phyloP scores from a whole-genome alignment of 2,329 filamentous ascomycete genomes.

The Escovopsis sp. region DNA sequence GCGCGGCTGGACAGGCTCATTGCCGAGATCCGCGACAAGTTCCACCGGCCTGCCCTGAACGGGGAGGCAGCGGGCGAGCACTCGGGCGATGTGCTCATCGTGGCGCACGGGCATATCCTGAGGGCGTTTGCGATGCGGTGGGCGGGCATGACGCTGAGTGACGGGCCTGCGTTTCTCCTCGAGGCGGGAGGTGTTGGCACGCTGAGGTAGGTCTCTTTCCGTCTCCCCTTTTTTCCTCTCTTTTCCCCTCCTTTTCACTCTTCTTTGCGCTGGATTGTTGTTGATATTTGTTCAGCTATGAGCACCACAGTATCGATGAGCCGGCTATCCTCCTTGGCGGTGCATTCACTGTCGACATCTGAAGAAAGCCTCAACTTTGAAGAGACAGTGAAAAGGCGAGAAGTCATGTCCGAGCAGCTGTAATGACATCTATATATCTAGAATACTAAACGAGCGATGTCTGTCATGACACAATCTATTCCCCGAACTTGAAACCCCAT shows the following conservation, averaged over 20 bases:
- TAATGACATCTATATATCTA: no score
- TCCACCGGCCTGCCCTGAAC: slow-evolving; percentile 48
- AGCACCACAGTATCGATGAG: slow-evolving; percentile 64
- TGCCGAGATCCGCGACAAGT: slow-evolving; percentile 52
- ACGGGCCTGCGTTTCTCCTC: slow-evolving; percentile 67
- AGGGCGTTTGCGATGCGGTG: slow-evolving; percentile 80
- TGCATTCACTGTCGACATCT: slow-evolving; percentile 44
- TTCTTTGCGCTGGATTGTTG: background rate
- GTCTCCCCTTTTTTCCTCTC: no score
- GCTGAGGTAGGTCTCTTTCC: slow-evolving; percentile 48
- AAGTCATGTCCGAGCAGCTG: no score
- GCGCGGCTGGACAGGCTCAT: slow-evolving; percentile 63
- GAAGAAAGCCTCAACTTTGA: no score
- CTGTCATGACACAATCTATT: no score
- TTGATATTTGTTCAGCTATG: slow-evolving; percentile 43
- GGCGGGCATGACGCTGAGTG: slow-evolving; percentile 57
- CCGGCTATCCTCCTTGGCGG: slow-evolving; percentile 68
- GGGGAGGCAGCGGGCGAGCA: slow-evolving; percentile 23
- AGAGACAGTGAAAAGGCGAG: no score
- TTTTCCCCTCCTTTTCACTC: no score
- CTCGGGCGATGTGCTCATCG: slow-evolving; percentile 37
- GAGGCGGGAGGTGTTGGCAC: slow-evolving; percentile 79
- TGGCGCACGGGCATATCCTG: slow-evolving; percentile 83
- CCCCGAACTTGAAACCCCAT: no score
- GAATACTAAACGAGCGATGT: no score